Evolutionary conservation across 768 basidiomycete genomes (phyloP), one percentile per base, ranked within the genome.

Genomic region (Pleurotus pulmonarius): DNA sequence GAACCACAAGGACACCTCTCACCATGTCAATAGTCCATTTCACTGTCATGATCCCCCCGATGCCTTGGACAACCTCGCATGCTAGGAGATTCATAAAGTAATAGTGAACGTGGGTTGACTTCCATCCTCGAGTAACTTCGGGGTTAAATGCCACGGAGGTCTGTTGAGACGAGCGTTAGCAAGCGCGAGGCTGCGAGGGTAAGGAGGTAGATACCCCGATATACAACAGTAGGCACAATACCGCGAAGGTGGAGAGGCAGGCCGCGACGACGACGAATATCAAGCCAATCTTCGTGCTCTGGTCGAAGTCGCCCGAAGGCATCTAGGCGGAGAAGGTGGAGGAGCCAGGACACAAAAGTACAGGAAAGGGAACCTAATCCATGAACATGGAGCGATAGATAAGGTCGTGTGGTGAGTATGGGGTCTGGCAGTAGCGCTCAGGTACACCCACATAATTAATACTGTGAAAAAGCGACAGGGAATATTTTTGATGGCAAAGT

Each of bases 1-100:
- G 34, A 53, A 20, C n/a, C 41, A 41, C 6, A 9, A 22, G 12
- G 25, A 46, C n/a, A n/a, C 20, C 6, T 64, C 71, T 48, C 56
- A 75, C 73, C 24, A 65, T 68, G 25, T 67, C 61, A 44, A 58
- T 29, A 24, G 69, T 59, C 74, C 74, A 75, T 58, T 61, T 66
- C 26, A 73, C 59, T 51, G 73, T 63, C 60, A 78, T 66, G 13
- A 76, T 59, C 2, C 73, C 73, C 1, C 70, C 70, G 20, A 69
- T 64, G 13, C 68, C 70, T 61, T 69, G 70, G 13, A 72, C 65
- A 22, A 71, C 56, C 56, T 72, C 70, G 24, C 61, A 68, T 11
- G 69, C 16, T 58, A 72, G 59, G 41, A 72, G 54, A 49, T 65
- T 69, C 13, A 72, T 37, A 56, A 72, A 72, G 52, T 71, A 72